Evolutionary conservation across 2,329 filamentous ascomycete species (phyloP).

Genomic region (Colletotrichum incanum): DNA sequence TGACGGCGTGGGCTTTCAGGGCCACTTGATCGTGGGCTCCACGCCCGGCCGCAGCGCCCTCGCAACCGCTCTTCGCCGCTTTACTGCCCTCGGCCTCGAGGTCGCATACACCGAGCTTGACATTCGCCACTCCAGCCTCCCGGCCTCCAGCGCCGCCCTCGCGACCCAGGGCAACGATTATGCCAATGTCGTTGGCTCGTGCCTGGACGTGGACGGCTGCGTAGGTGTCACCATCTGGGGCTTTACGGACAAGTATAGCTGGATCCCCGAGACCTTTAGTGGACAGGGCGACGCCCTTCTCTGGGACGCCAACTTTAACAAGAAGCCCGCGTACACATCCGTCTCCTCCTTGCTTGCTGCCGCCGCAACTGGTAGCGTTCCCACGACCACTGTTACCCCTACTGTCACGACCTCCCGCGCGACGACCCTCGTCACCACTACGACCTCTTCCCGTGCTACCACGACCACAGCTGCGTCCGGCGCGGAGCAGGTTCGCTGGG

Average conservation of each 20-base stretch:
- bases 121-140: slow-evolving; percentile 65
- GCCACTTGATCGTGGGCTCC: slow-evolving; percentile 63
- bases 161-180: slow-evolving; percentile 66
- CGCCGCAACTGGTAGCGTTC: slow-evolving; percentile 43
- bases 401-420: slow-evolving; percentile 27
- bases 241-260: slow-evolving; percentile 57
- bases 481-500: slow-evolving; percentile 41
- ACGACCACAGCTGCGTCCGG: slow-evolving; percentile 33
- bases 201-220: slow-evolving; percentile 56
- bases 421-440: slow-evolving; percentile 20
- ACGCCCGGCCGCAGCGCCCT: slow-evolving; percentile 62
- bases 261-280: slow-evolving; percentile 56
- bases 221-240: slow-evolving; percentile 63
- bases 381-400: slow-evolving; percentile 10
- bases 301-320: slow-evolving; percentile 54
- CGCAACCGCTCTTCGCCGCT: slow-evolving; percentile 63
- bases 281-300: slow-evolving; percentile 59
- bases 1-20: slow-evolving; percentile 68
- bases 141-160: slow-evolving; percentile 57
- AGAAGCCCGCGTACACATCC: slow-evolving; percentile 58
- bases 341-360: slow-evolving; percentile 56
- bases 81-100: slow-evolving; percentile 67
- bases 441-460: slow-evolving; percentile 23
- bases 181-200: slow-evolving; percentile 55
- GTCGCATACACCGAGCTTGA: slow-evolving; percentile 74